phyloP scores from a whole-genome alignment of 495 filamentous ascomycete genomes.

The Filosporella fistucella region DNA sequence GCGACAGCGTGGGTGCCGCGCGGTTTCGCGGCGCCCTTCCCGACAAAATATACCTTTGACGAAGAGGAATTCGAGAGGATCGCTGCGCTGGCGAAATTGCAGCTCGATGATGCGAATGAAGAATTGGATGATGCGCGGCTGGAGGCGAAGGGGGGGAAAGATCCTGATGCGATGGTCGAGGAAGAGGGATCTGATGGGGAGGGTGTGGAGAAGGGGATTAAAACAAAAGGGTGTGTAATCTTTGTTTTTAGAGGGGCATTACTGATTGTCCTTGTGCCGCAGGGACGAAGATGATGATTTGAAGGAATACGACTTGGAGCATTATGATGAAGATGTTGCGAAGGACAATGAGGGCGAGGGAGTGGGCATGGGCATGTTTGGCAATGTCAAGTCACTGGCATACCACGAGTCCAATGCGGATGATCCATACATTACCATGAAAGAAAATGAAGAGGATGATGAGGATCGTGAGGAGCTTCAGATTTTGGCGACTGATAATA shows the following conservation, averaged over 20 bases:
- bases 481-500: slow-evolving; percentile 86
- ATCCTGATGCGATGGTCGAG: slow-evolving; percentile 30
- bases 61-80: slow-evolving; percentile 92
- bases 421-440: slow-evolving; percentile 92
- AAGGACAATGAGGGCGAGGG: slow-evolving; percentile 54
- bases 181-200: slow-evolving; percentile 22
- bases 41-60: slow-evolving; percentile 83
- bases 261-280: background rate
- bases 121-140: slow-evolving; percentile 69
- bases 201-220: slow-evolving; percentile 10
- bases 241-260: background rate
- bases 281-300: slow-evolving; percentile 76
- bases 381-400: slow-evolving; percentile 85
- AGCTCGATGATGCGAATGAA: slow-evolving; percentile 88
- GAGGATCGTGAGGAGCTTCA: slow-evolving; percentile 94
- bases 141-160: slow-evolving; percentile 27
- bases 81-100: slow-evolving; percentile 78
- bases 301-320: slow-evolving; percentile 91
- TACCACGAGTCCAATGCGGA: slow-evolving; percentile 91
- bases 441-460: slow-evolving; percentile 68
- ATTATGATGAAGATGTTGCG: slow-evolving; percentile 82
- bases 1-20: slow-evolving; percentile 90
- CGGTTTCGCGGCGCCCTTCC: slow-evolving; percentile 88
- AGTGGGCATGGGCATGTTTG: slow-evolving; percentile 84
- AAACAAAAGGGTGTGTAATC: slow-evolving; percentile 21